These are phyloP conservation scores for Elongisporangium senticosum DNA, from an alignment of 352 stramenopile genomes.

Conservation along the genomic window DNA sequence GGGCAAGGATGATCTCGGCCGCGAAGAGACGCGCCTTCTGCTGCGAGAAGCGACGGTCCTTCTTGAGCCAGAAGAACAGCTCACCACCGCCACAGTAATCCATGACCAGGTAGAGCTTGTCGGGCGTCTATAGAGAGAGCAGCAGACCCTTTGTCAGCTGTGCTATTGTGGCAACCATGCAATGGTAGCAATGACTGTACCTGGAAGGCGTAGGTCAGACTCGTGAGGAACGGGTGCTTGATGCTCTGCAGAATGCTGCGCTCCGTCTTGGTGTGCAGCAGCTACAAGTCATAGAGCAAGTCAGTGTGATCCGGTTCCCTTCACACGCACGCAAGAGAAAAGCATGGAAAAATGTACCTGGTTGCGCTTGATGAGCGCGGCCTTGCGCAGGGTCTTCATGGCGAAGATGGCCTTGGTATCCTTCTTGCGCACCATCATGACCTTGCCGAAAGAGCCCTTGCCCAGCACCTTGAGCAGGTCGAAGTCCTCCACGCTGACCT, in stretches of 20 bases:
- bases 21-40: constrained; percentile 89
- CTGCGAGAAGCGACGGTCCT: constrained; percentile 91
- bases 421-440: constrained; percentile 94
- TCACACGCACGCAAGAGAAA: constrained; percentile 1
- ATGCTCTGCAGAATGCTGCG: constrained; percentile 91
- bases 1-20: constrained; percentile 91
- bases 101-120: constrained; percentile 93
- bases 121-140: constrained; percentile 65
- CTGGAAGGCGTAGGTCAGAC: constrained; percentile 82
- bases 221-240: constrained; percentile 90
- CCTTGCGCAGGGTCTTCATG: constrained; percentile 95
- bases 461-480: constrained; percentile 92
- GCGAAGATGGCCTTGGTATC: constrained; percentile 92
- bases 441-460: constrained; percentile 95
- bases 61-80: constrained; percentile 95
- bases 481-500: constrained; percentile 91
- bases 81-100: constrained; percentile 94
- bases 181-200: constrained; percentile 6
- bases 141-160: background rate
- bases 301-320: background rate
- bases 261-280: constrained; percentile 93
- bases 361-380: constrained; percentile 90
- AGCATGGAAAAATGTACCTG: constrained; percentile 30
- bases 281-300: constrained; percentile 6
- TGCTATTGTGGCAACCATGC: constrained; percentile 1